These are phyloP conservation scores for Trichoderma koningiopsis DNA, from an alignment of 2,329 filamentous ascomycete species.

Conservation along the genomic window DNA sequence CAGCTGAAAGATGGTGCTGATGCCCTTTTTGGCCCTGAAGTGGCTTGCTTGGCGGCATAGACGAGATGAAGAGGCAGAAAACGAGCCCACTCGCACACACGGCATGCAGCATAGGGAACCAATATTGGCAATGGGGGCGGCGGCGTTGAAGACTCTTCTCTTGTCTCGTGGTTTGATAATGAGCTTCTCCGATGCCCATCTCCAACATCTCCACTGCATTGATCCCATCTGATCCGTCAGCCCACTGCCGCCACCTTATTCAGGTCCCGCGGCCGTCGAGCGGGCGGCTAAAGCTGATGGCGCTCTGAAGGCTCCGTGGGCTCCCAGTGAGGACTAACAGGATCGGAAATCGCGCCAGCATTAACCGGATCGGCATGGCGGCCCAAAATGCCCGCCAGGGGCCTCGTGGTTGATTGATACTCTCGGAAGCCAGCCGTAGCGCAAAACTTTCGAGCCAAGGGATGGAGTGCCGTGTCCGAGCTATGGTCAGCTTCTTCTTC, in stretches of 20 bases:
- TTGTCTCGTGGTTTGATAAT: not conserved
- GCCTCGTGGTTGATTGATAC: not conserved
- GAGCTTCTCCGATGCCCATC: not conserved
- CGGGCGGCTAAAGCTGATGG: conserved; percentile 2
- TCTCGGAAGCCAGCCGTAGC: conserved; percentile 20
- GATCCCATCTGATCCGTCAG: not conserved
- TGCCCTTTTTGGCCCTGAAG: not conserved
- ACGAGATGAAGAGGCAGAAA: conserved; percentile 8
- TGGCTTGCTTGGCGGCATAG: conserved; percentile 12
- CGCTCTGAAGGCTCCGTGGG: conserved; percentile 1
- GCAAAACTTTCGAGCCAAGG: conserved; percentile 9
- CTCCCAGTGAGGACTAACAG: not conserved
- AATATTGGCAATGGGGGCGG: not conserved
- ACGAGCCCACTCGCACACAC: conserved; percentile 13
- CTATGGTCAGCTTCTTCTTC: not conserved
- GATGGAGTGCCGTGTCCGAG: not conserved
- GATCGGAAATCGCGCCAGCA: conserved; percentile 8
- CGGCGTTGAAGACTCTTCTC: not conserved
- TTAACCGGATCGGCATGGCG: conserved; percentile 14
- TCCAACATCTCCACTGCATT: not conserved
- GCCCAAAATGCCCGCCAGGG: not conserved
- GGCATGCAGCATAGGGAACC: not conserved
- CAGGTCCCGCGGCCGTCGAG: not conserved
- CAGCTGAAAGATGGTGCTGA: conserved; percentile 21
- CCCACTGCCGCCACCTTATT: not conserved